Evolutionary conservation across 805 yeast species (phyloP).

Genomic region (Metschnikowia colocasiae): DNA sequence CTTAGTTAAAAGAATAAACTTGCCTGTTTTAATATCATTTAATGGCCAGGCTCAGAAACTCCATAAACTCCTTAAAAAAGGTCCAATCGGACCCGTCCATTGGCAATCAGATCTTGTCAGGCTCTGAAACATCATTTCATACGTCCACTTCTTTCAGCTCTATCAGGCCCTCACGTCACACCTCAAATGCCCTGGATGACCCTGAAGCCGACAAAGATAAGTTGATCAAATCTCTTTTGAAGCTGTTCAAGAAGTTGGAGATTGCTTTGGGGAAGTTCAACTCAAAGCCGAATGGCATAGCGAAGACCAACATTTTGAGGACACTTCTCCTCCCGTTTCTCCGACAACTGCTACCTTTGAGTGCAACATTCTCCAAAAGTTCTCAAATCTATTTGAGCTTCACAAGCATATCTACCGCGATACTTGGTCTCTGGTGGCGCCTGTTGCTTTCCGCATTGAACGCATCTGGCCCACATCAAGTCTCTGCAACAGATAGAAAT

Average conservation of each 20-base stretch:
- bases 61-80: conserved; percentile 1
- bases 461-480: conserved; percentile 20
- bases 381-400: conserved; percentile 31
- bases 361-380: conserved; percentile 18
- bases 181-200: conserved; percentile 2
- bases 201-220: conserved; percentile 10
- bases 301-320: conserved; percentile 40
- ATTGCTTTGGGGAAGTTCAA: conserved; percentile 42
- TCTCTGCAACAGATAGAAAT: conserved; percentile 45
- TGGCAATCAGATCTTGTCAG: background rate
- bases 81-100: conserved; percentile 3
- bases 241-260: conserved; percentile 37
- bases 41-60: conserved; percentile 5
- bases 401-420: conserved; percentile 28
- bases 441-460: conserved; percentile 30
- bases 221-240: conserved; percentile 12
- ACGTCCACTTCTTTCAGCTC: conserved; percentile 2
- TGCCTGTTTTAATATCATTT: background rate
- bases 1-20: background rate
- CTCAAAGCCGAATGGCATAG: conserved; percentile 19
- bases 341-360: conserved; percentile 20
- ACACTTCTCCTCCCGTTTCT: conserved; percentile 36
- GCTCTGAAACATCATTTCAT: conserved; percentile 1
- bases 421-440: conserved; percentile 53
- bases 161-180: background rate